Evolutionary conservation across 768 basidiomycete species (phyloP), one percentile per base, ranked within the genome.

Genomic region (Jaapia argillacea): DNA sequence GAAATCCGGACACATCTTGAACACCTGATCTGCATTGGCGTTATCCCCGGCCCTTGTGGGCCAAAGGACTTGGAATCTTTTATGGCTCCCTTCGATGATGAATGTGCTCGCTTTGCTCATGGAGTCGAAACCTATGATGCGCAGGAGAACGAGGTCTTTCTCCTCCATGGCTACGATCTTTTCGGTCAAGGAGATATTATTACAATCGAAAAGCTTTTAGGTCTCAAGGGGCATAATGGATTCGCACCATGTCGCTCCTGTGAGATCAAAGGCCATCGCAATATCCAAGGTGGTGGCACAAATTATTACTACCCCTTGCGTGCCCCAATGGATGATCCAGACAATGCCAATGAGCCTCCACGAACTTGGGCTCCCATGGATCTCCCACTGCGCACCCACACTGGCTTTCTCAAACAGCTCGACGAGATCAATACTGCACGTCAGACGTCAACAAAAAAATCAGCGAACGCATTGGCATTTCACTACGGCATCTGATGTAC

Each of bases 161-260:
- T n/a, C 5, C 48, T 57, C 10, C 45, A 38, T 27, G 51, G 43
- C 14, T 56, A 57, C 38, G 49, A 53, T 13, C 45, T 69, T 3
- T 42, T 56, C n/a, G 44, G 47, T 1, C 45, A 55, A 1, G 58
- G 62, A 1, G 67, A 71, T 45, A 63, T 69, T 2, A 40, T 57
- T n/a, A 54, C 62, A 0, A 54, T 66, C 2, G 45, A 57, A 21
- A 61, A 61, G 44, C 33, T 60, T 10, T 28, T 67, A 39, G 39
- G 52, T 2, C 58, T 67, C 25, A 68, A 66, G 45, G 67, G 69
- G 0, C 64, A 63, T 25, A 70, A 67, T 44, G 56, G 44, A 0
- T 28, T 55, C 7, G 49, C 24, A 39, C 65, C 63, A 0, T 71
- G 67, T 43, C 56, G 56, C 1, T 53, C 51, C 0, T 69, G 68